These are phyloP conservation scores for Globisporangium camurandrum DNA, from an alignment of 352 stramenopile genomes.

Conservation along the genomic window DNA sequence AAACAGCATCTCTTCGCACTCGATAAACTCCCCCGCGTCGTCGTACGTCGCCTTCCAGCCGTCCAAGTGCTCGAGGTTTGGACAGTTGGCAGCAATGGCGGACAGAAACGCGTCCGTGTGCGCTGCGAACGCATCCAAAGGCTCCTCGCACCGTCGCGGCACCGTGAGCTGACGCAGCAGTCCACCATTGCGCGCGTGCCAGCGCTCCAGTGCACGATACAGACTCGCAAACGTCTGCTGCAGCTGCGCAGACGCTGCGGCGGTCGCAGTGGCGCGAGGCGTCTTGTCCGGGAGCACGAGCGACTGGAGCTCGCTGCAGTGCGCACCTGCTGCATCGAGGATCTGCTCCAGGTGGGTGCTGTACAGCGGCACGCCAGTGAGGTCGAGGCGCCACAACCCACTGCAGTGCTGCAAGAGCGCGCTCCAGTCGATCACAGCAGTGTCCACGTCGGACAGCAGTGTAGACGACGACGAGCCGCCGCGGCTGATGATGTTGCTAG, in stretches of 20 bases:
- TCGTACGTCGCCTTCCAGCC: conserved; percentile 13
- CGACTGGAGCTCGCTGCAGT: conserved; percentile 5
- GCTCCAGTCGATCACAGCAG: not conserved
- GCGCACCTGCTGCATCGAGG: not conserved
- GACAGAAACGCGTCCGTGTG: conserved; percentile 6
- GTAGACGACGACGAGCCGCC: not conserved
- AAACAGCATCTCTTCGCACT: conserved; percentile 16
- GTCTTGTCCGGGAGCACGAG: conserved; percentile 5
- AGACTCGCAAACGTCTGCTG: conserved; percentile 4
- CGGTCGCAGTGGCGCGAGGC: not conserved
- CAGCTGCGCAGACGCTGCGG: not conserved
- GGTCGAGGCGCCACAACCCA: conserved; percentile 5
- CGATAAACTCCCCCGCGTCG: conserved; percentile 5
- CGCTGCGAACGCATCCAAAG: not conserved
- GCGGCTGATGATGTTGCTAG: not conserved
- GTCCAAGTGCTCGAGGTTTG: conserved; percentile 10
- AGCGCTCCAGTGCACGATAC: conserved; percentile 8
- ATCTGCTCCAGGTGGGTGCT: conserved; percentile 5
- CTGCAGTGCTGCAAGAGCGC: not conserved
- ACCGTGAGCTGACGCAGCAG: conserved; percentile 10
- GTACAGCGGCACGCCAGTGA: conserved; percentile 5
- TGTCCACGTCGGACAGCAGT: not conserved
- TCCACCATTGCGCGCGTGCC: conserved; percentile 6
- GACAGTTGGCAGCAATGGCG: conserved; percentile 6
- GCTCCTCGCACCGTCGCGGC: conserved; percentile 7